Evolutionary conservation across 148 eudicot species (phyloP).

Genomic region (Rhododendron simsii): DNA sequence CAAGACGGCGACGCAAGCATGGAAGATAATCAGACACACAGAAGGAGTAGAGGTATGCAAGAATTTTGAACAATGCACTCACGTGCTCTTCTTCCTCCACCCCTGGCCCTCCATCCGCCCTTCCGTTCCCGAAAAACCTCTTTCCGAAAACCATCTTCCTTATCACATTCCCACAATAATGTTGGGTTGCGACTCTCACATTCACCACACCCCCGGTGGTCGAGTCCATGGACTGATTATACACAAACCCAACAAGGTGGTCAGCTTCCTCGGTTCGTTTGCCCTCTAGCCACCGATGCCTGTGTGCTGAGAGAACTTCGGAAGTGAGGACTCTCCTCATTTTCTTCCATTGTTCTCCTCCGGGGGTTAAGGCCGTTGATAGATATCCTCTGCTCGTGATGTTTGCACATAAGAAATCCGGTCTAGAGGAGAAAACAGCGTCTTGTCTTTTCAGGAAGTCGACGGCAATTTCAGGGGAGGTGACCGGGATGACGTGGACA

Average conservation of each 20-base stretch:
- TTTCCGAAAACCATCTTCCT: constrained; percentile 13
- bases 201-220: not conserved
- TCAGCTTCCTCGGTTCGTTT: constrained; percentile 13
- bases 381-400: constrained; percentile 4
- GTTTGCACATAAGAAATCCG: not conserved
- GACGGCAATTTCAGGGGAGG: not conserved
- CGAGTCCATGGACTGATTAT: not conserved
- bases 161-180: constrained; percentile 13
- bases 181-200: not conserved
- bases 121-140: constrained; percentile 9
- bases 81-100: constrained; percentile 17
- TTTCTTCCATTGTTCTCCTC: constrained; percentile 19
- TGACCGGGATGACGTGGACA: no score
- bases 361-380: not conserved
- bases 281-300: constrained; percentile 2
- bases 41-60: not conserved
- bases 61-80: not conserved
- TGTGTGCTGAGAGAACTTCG: not conserved
- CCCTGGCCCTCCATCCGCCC: constrained; percentile 3
- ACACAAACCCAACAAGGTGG: constrained; percentile 4
- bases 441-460: constrained; percentile 20
- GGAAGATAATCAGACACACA: constrained; percentile 14
- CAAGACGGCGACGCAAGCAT: not conserved
- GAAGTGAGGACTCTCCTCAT: constrained; percentile 13
- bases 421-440: constrained; percentile 14